Evolutionary conservation across 1,284 basidiomycete genomes (phyloP), one percentile per base, ranked within the genome.

Genomic region (Cutaneotrichosporon sp.): DNA sequence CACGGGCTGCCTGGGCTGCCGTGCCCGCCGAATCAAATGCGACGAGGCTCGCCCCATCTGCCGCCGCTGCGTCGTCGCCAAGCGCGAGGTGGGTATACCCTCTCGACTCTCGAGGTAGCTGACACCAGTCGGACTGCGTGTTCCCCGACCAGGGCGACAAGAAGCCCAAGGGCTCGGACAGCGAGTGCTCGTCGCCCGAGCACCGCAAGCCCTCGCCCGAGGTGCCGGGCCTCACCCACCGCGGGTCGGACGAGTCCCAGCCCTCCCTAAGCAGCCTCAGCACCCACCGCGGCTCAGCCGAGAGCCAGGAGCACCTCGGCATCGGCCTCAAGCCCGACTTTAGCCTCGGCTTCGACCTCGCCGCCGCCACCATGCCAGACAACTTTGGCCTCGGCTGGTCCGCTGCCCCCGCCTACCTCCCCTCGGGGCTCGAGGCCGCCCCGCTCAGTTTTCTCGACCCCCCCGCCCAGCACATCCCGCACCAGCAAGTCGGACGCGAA

Each of bases 1-100:
- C 46, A 77, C 76, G 2, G 77, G 77, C 0, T 79, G 77, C 63
- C 65, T 78, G 24, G 72, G 69, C 34, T 79, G 77, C 67, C 64
- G 77, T 13, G 60, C 70, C 0, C 69, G 77, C 49, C 62, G 77
- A 38, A 77, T 79, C 63, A 79, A 79, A 62, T 79, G 77, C 54
- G 77, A 77, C 61, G 77, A 78, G 53, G 72, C 67, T 4, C 65
- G 72, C 38, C 77, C 77, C 14, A 55, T 72, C 5, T 79, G 77
- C 59, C 69, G 73, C 43, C 65, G 73, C 34, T 79, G 77, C 60
- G 59, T 69, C 22, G 74, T 75, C 8, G 74, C 75, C 8, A 77
- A 75, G 66, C 73, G 72, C 52, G 65, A 67, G 55, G 76, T 78
- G 61, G 65, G 75, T 68, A 18, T 6, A 14, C 25, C 43, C 22